Evolutionary conservation across 2,329 filamentous ascomycete genomes (phyloP).

Genomic region (Ramularia endophylla): DNA sequence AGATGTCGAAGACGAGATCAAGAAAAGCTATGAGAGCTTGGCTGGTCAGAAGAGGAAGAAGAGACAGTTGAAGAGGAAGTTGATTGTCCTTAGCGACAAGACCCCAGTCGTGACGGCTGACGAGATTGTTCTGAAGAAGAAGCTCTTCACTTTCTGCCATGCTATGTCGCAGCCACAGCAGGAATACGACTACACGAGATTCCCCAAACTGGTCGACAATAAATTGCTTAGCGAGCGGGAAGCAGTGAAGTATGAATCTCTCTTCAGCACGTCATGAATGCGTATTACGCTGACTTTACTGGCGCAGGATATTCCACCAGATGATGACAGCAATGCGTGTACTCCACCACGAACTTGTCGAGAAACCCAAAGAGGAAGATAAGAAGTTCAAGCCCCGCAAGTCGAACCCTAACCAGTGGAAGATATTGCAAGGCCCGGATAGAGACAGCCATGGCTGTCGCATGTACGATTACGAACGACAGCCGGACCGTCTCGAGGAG

Average conservation of each 20-base stretch:
- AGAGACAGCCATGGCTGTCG: no score
- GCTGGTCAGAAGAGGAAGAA: slow-evolving; percentile 1
- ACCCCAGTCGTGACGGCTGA: neutral
- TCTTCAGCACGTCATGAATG: neutral
- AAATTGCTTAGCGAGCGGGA: slow-evolving; percentile 2
- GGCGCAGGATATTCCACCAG: neutral
- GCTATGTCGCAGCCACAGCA: neutral
- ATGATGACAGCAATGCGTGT: neutral
- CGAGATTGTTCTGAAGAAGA: neutral
- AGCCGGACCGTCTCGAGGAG: slow-evolving; percentile 1
- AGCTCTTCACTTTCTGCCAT: neutral
- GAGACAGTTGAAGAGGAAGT: neutral
- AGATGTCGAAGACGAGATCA: neutral
- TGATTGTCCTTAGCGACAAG: neutral
- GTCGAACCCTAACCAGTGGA: neutral
- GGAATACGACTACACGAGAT: neutral
- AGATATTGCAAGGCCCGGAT: neutral
- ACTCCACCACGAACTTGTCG: neutral
- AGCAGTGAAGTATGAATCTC: slow-evolving; percentile 1
- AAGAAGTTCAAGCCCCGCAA: slow-evolving; percentile 1
- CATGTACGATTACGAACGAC: no score
- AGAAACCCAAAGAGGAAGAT: neutral
- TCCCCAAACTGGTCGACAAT: neutral
- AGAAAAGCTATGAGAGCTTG: neutral
- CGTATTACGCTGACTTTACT: neutral